These are phyloP conservation scores for Cupressus sempervirens DNA, from an alignment of 75 land plant species.

Conservation along the genomic window DNA sequence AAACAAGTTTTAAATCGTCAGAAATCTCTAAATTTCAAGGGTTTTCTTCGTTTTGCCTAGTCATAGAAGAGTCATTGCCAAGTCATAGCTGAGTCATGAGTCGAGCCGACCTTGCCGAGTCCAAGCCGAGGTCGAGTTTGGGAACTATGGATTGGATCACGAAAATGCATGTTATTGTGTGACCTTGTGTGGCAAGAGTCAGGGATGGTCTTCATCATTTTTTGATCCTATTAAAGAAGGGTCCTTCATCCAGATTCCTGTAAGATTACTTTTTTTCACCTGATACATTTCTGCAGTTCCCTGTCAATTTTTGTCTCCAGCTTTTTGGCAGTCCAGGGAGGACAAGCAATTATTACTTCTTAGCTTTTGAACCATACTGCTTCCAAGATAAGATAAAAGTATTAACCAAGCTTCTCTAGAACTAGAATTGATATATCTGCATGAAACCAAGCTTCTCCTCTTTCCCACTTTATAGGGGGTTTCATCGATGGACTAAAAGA, in stretches of 20 bases:
- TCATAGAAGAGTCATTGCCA: no score
- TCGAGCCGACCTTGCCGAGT: no score
- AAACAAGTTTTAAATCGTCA: no score
- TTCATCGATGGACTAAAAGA: not conserved
- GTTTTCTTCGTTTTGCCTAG: no score
- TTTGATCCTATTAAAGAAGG: not conserved
- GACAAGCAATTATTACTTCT: not conserved
- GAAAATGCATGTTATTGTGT: no score
- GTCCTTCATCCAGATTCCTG: not conserved
- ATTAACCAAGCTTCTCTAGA: no score
- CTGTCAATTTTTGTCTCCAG: not conserved
- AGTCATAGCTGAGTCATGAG: no score
- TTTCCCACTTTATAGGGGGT: not conserved
- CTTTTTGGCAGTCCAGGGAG: not conserved
- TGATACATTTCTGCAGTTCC: not conserved
- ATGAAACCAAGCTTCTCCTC: not conserved
- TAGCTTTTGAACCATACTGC: not conserved
- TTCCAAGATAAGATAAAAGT: no score
- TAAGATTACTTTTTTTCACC: not conserved
- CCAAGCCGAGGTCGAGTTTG: no score
- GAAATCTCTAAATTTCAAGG: no score
- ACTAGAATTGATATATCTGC: not conserved
- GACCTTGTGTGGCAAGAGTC: no score
- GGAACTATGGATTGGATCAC: no score
- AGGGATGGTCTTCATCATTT: not conserved